These are phyloP conservation scores for Epichloe elymi DNA, from an alignment of 2,329 filamentous ascomycete genomes.

Conservation along the genomic window DNA sequence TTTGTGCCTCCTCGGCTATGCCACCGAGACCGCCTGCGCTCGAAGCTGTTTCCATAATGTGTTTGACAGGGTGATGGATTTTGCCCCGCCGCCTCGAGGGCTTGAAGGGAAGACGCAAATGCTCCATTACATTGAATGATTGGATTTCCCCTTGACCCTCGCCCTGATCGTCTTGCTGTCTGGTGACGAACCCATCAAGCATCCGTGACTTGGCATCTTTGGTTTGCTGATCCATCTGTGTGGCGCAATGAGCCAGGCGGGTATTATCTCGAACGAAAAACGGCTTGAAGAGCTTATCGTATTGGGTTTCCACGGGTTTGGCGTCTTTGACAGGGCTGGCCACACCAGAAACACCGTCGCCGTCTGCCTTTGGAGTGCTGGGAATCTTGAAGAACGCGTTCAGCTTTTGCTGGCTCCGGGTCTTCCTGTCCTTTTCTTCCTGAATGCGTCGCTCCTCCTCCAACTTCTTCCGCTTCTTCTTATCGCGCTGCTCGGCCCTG, in stretches of 20 bases:
- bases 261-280: constrained; percentile 70
- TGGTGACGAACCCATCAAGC: constrained; percentile 38
- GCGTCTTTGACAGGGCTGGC: constrained; percentile 16
- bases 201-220: constrained; percentile 35
- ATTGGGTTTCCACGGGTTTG: constrained; percentile 32
- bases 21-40: constrained; percentile 22
- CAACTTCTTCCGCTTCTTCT: constrained; percentile 37
- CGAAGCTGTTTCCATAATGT: constrained; percentile 45
- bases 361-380: constrained; percentile 26
- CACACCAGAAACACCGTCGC: constrained; percentile 16
- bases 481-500: constrained; percentile 28
- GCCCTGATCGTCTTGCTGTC: constrained; percentile 29
- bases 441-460: constrained; percentile 28
- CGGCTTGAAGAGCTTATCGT: constrained; percentile 60
- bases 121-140: constrained; percentile 29
- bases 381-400: constrained; percentile 30
- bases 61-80: constrained; percentile 39
- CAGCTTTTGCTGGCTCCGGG: constrained; percentile 33
- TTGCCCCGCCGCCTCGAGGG: constrained; percentile 31
- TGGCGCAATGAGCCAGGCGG: constrained; percentile 48
- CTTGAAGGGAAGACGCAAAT: constrained; percentile 32
- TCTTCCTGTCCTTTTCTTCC: constrained; percentile 35
- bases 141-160: constrained; percentile 19
- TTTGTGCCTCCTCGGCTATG: constrained; percentile 21
- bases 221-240: constrained; percentile 44